Percentiles rank a stretch among this genome's conserved stretches.
phyloP scores from a whole-genome alignment of 345 rosid genomes.

The Salix viminalis region DNA sequence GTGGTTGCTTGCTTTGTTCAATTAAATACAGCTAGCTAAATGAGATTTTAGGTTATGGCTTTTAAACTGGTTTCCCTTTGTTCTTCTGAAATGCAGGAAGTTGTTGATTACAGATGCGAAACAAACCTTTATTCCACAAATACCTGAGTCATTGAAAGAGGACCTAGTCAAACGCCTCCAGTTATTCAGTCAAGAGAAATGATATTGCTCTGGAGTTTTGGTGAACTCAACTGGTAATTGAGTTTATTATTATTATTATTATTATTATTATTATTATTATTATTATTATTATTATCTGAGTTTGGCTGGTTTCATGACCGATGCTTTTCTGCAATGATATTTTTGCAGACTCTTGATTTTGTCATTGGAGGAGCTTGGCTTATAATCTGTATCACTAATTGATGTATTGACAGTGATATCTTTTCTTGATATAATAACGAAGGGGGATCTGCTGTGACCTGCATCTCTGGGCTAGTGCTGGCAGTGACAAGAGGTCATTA shows the following conservation, averaged over 20 bases:
- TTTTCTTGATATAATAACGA: slow-evolving; percentile 10
- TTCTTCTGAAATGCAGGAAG: slow-evolving; percentile 45
- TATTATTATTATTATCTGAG: neutral
- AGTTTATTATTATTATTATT: neutral
- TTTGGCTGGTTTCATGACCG: neutral
- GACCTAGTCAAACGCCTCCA: slow-evolving; percentile 50
- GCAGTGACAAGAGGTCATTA: slow-evolving; percentile 12
- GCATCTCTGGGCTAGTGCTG: slow-evolving; percentile 9
- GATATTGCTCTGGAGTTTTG: neutral
- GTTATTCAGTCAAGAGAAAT: slow-evolving; percentile 46
- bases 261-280: too few relatives aligned
- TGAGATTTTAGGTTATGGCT: neutral
- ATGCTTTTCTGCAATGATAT: neutral
- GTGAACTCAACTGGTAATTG: slow-evolving; percentile 20
- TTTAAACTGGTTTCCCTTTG: neutral
- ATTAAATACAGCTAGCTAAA: neutral
- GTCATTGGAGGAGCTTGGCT: slow-evolving; percentile 14
- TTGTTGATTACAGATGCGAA: slow-evolving; percentile 63
- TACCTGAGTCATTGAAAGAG: slow-evolving; percentile 73
- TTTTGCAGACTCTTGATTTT: slow-evolving; percentile 26
- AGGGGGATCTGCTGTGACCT: slow-evolving; percentile 8
- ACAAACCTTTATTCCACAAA: slow-evolving; percentile 43
- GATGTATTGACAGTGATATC: slow-evolving; percentile 7
- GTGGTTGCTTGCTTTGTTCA: neutral
- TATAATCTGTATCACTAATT: slow-evolving; percentile 20